Percentiles rank a stretch among this genome's conserved stretches.
These are phyloP conservation scores for Geotrichum aggregatum DNA, from an alignment of 1,139 yeast genomes.

Conservation along the genomic window DNA sequence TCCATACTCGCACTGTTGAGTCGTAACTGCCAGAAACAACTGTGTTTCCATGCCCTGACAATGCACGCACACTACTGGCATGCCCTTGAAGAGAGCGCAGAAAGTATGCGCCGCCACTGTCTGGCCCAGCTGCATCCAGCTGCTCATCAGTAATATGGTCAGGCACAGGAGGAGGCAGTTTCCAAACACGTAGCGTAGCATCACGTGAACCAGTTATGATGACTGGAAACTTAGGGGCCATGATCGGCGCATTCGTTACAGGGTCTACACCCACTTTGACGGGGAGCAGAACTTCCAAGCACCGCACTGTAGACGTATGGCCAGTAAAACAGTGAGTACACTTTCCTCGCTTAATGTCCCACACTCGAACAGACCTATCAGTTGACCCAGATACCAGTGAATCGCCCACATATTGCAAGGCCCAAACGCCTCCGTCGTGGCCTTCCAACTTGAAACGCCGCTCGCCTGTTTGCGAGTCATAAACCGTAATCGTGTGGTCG, in stretches of 20 bases:
- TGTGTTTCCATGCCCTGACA: conserved; percentile 79
- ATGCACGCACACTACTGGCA: conserved; percentile 80
- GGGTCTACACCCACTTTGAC: conserved; percentile 34
- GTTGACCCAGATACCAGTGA: conserved; percentile 87
- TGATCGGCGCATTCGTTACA: conserved; percentile 52
- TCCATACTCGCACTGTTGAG: conserved; percentile 62
- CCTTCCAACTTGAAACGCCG: conserved; percentile 55
- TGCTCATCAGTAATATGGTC: conserved; percentile 11
- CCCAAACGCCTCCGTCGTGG: conserved; percentile 99
- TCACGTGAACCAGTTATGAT: conserved; percentile 88
- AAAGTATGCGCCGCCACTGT: conserved; percentile 50
- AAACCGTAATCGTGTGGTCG: conserved; percentile 75
- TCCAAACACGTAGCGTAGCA: conserved; percentile 85
- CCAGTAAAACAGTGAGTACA: conserved; percentile 87
- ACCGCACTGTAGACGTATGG: conserved; percentile 88
- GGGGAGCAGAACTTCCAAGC: conserved; percentile 78
- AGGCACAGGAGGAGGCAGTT: conserved; percentile 48
- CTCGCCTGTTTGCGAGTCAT: conserved; percentile 70
- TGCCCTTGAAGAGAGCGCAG: conserved; percentile 81
- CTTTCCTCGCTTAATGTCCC: conserved; percentile 73
- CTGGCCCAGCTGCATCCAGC: conserved; percentile 14
- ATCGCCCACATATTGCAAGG: conserved; percentile 75
- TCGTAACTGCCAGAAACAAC: conserved; percentile 91
- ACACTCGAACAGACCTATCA: conserved; percentile 83
- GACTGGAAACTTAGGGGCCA: conserved; percentile 59